Evolutionary conservation across 352 stramenopile species (phyloP).

Genomic region (Globisporangium takayamanum): DNA sequence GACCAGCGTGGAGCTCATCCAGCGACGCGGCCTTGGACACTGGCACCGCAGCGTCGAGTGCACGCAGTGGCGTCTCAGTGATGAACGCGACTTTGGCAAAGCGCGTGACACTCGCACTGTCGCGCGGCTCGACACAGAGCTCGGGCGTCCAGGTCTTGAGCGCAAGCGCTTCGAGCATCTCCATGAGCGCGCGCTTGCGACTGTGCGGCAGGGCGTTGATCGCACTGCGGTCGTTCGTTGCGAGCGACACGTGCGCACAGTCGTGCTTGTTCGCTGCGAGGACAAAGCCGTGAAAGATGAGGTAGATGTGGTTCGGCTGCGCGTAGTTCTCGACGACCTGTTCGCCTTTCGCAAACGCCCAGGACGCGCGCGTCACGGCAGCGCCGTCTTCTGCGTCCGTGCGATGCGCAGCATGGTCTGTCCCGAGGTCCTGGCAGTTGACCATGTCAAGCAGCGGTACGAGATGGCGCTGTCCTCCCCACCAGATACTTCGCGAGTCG

Average conservation of each 20-base stretch:
- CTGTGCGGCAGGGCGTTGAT: conserved; percentile 10
- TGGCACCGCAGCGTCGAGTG: background rate
- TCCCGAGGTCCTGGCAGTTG: conserved; percentile 72
- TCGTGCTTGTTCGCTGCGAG: conserved; percentile 75
- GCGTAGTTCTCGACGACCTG: conserved; percentile 92
- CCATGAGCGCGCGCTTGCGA: conserved; percentile 12
- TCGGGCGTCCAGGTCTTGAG: conserved; percentile 33
- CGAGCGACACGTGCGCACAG: conserved; percentile 63
- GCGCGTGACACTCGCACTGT: conserved; percentile 4
- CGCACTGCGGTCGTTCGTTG: conserved; percentile 9
- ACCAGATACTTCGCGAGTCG: conserved; percentile 93
- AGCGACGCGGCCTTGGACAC: background rate
- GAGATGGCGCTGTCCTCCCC: conserved; percentile 82
- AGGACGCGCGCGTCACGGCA: conserved; percentile 72
- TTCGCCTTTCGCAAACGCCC: conserved; percentile 48
- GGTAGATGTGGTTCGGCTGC: conserved; percentile 92
- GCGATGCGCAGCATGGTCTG: conserved; percentile 40
- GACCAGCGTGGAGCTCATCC: background rate
- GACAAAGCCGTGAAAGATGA: conserved; percentile 90
- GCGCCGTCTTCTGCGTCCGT: conserved; percentile 16
- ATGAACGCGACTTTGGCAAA: conserved; percentile 26
- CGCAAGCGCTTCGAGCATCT: conserved; percentile 16
- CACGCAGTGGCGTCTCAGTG: conserved; percentile 13
- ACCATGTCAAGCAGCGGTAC: conserved; percentile 94
- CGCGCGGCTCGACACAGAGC: conserved; percentile 22